phyloP scores from a whole-genome alignment of 805 yeast species.

The Ogataea angusta region DNA sequence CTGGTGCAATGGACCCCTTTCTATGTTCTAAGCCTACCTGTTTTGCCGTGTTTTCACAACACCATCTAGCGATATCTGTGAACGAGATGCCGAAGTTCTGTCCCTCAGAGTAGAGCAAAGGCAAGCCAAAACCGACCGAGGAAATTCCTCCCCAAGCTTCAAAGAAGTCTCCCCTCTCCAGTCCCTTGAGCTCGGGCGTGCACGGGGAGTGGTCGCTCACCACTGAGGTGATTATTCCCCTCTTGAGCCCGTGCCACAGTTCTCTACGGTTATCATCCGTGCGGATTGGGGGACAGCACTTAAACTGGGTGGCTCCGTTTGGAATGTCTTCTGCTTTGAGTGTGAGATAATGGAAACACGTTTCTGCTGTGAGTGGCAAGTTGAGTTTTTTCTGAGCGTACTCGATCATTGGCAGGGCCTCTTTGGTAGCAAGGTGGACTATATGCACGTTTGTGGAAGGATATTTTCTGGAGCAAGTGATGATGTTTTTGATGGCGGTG shows the following conservation, averaged over 20 bases:
- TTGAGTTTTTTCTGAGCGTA: constrained; percentile 54
- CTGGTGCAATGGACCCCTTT: constrained; percentile 72
- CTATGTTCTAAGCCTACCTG: constrained; percentile 73
- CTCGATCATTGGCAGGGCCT: constrained; percentile 70
- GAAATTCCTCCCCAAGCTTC: constrained; percentile 97
- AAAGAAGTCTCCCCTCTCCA: constrained; percentile 81
- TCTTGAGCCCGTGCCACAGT: constrained; percentile 75
- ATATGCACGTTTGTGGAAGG: constrained; percentile 76
- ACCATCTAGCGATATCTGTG: constrained; percentile 72
- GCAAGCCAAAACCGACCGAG: constrained; percentile 87
- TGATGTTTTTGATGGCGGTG: constrained; percentile 73
- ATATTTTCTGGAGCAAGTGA: constrained; percentile 53
- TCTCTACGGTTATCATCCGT: constrained; percentile 63
- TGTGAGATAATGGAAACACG: constrained; percentile 89
- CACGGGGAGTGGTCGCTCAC: constrained; percentile 97
- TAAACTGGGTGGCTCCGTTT: constrained; percentile 75
- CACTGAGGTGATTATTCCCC: constrained; percentile 70
- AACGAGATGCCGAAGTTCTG: constrained; percentile 35
- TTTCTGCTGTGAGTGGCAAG: constrained; percentile 77
- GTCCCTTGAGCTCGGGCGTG: constrained; percentile 83
- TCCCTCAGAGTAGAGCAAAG: constrained; percentile 77
- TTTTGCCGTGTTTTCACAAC: constrained; percentile 75
- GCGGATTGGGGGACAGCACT: constrained; percentile 95
- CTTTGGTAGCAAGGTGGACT: constrained; percentile 84
- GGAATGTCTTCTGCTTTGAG: constrained; percentile 76